Evolutionary conservation across 192 early-diverging fungal species (phyloP), one percentile per base, ranked within the genome.

Genomic region (Coemansia sp.): DNA sequence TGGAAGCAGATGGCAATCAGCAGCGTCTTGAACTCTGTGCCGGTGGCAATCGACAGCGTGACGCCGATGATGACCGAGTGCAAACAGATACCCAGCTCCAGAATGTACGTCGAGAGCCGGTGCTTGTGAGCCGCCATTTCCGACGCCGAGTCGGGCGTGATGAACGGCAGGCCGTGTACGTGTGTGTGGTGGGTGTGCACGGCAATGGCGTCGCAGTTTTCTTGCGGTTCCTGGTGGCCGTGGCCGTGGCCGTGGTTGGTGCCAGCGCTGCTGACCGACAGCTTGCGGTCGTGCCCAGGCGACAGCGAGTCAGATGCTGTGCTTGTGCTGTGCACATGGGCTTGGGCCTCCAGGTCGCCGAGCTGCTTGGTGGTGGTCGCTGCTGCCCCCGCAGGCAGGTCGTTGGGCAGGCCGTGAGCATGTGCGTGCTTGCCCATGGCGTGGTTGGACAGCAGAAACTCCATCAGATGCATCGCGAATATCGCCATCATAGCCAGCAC

Each of bases 1-100:
- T 86, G 86, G 78, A 94, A 92, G 28, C 85, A 72, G 18, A 94
- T 73, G 1, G 93, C 92, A 8, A 88, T 66, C 20, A 90, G 65
- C 0, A 94, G 80, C 2, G 85, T 84, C 8, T 71, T 83, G 67
- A 91, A 91, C 18, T 85, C 86, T 0, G 73, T 43, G 18, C 78
- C 83, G 8, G 70, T 77, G 7, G 89, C 83, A 2, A 85, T 85
- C 3, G 84, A 89, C 28, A 92, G 75, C 8, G 90, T 81, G 32
- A 94, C 64, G 8, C 92, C 92, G 43, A 94, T 91, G 20, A 94
- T 83, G 39, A 94, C 82, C 38, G 91, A 92, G 78, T 94, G 92
- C 62, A 90, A 55, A 12, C 89, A 87, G 61, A 94, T 91, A 53
- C 92, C 91, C 28, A 92, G 73, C 62, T 94, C 92, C 38, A 94